Evolutionary conservation across 2,329 filamentous ascomycete genomes (phyloP).

Genomic region (Sclerotinia minor): DNA sequence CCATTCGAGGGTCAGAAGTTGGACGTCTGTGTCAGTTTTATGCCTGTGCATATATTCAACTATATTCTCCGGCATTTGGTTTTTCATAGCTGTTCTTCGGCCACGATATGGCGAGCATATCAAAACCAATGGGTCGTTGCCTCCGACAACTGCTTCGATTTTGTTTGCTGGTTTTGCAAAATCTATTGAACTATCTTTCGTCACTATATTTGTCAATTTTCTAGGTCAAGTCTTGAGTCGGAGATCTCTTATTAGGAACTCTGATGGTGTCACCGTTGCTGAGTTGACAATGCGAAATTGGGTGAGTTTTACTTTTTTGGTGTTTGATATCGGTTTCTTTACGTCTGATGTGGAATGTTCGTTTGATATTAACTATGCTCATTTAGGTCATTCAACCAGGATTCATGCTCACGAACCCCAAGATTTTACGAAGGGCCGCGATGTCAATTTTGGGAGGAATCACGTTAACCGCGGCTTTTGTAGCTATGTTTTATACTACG

Average conservation of each 20-base stretch:
- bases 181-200: constrained; percentile 74
- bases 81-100: constrained; percentile 60
- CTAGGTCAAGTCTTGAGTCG: constrained; percentile 74
- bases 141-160: constrained; percentile 64
- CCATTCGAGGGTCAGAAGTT: constrained; percentile 40
- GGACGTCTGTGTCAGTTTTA: constrained; percentile 52
- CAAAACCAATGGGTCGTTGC: constrained; percentile 52
- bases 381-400: constrained; percentile 73
- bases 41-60: constrained; percentile 62
- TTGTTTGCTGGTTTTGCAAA: constrained; percentile 72
- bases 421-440: constrained; percentile 63
- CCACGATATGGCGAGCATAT: constrained; percentile 63
- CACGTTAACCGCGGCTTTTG: constrained; percentile 63
- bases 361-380: constrained; percentile 59
- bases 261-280: constrained; percentile 68
- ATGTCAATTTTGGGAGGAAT: constrained; percentile 63
- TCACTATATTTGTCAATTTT: constrained; percentile 73
- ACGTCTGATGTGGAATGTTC: constrained; percentile 31
- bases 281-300: constrained; percentile 78
- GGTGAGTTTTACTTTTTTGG: constrained; percentile 39
- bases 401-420: constrained; percentile 68
- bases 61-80: constrained; percentile 63
- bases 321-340: not conserved
- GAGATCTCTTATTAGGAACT: constrained; percentile 60
- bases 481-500: constrained; percentile 72